Evolutionary conservation across 352 stramenopile species (phyloP).

Genomic region (Phytophthora macrochlamydospora): DNA sequence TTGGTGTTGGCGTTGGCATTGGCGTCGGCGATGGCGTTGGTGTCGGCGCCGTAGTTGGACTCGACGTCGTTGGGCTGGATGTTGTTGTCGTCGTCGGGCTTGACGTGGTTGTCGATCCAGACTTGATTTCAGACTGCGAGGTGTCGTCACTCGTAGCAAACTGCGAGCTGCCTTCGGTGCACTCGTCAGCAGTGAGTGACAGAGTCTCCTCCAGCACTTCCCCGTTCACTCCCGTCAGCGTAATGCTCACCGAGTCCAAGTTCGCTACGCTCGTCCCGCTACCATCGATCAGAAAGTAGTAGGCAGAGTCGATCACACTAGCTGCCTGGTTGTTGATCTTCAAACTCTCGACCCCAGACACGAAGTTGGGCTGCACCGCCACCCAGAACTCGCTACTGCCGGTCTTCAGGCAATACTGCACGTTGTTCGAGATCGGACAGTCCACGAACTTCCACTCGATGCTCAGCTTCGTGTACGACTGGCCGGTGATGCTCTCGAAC

Average conservation of each 20-base stretch:
- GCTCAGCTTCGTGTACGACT: conserved; percentile 32
- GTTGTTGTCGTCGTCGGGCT: neutral
- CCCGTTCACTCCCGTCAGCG: conserved; percentile 39
- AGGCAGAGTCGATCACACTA: conserved; percentile 58
- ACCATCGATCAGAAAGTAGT: conserved; percentile 53
- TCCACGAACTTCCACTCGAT: conserved; percentile 62
- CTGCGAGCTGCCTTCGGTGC: conserved; percentile 51
- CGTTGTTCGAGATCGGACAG: conserved; percentile 41
- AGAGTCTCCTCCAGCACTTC: conserved; percentile 52
- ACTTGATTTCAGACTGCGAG: neutral
- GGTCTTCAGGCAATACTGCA: conserved; percentile 63
- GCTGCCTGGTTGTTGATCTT: conserved; percentile 51
- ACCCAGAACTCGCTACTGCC: conserved; percentile 58
- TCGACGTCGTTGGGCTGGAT: neutral
- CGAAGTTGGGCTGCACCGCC: conserved; percentile 56
- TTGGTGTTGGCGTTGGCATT: too few relatives aligned
- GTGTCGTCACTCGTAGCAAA: conserved; percentile 34
- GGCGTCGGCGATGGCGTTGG: conserved; percentile 2
- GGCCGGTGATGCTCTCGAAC: conserved; percentile 52
- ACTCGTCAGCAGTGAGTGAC: conserved; percentile 45
- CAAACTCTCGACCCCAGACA: conserved; percentile 44
- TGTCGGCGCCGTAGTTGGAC: neutral
- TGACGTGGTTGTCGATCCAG: conserved; percentile 1
- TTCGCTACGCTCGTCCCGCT: conserved; percentile 39
- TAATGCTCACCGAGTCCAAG: conserved; percentile 39